phyloP scores from a whole-genome alignment of 2,329 filamentous ascomycete species.

The Ceratocystis albifundus region DNA sequence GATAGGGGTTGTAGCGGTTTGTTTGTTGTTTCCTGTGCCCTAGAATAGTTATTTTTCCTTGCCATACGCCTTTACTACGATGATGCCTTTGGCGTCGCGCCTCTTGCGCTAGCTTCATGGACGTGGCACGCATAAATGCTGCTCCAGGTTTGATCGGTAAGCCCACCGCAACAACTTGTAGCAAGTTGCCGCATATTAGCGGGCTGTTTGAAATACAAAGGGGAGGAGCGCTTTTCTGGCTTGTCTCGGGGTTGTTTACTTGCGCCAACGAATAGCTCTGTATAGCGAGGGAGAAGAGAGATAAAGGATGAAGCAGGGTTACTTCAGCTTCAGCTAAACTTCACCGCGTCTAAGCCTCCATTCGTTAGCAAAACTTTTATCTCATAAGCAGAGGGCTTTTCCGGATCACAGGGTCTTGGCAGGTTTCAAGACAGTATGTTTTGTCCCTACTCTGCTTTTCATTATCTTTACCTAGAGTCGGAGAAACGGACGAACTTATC shows the following conservation, averaged over 20 bases:
- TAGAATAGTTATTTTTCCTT: neutral
- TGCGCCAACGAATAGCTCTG: neutral
- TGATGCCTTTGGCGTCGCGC: neutral
- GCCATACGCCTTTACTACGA: neutral
- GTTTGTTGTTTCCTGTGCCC: neutral
- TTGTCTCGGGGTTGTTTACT: slow-evolving; percentile 1
- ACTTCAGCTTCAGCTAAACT: neutral
- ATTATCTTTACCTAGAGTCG: neutral
- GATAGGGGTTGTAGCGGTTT: neutral
- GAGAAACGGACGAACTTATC: neutral
- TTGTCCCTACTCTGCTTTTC: neutral
- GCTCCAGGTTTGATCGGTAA: neutral
- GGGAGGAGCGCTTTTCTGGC: neutral
- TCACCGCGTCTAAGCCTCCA: neutral
- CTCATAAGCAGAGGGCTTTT: neutral
- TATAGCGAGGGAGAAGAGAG: neutral
- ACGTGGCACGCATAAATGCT: neutral
- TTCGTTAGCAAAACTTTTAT: neutral
- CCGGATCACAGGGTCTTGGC: slow-evolving; percentile 5
- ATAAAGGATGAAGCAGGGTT: neutral
- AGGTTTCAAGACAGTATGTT: neutral
- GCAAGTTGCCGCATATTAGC: neutral
- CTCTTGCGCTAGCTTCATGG: neutral
- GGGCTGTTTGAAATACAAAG: neutral
- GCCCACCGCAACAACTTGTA: neutral